Evolutionary conservation across 2,329 filamentous ascomycete genomes (phyloP).

Genomic region (Coniochaeta pulveracea): DNA sequence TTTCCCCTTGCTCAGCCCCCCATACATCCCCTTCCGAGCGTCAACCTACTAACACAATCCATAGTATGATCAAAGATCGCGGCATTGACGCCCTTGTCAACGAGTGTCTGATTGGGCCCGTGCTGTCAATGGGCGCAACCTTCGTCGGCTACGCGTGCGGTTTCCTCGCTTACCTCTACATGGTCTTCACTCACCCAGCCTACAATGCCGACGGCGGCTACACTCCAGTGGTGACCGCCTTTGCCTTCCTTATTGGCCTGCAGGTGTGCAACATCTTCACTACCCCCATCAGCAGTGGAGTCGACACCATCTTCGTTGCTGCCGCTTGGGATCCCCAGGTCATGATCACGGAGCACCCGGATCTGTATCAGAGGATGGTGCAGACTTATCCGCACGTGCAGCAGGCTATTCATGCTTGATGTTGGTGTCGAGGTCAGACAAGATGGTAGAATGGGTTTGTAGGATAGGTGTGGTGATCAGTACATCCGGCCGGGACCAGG

Average conservation of each 20-base stretch:
- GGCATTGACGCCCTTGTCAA: slow-evolving; percentile 86
- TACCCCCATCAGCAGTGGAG: slow-evolving; percentile 76
- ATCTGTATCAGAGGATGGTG: slow-evolving; percentile 71
- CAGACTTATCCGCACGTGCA: slow-evolving; percentile 76
- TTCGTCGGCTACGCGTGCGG: slow-evolving; percentile 79
- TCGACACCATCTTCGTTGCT: slow-evolving; percentile 86
- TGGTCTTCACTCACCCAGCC: slow-evolving; percentile 66
- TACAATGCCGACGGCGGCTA: slow-evolving; percentile 62
- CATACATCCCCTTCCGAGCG: background rate
- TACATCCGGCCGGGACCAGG: no score
- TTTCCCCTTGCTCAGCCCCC: slow-evolving; percentile 11
- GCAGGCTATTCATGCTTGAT: slow-evolving; percentile 57
- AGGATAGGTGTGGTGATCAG: no score
- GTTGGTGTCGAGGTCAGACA: no score
- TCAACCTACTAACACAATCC: slow-evolving; percentile 5
- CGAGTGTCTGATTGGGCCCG: slow-evolving; percentile 70
- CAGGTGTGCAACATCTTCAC: slow-evolving; percentile 87
- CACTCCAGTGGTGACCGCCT: slow-evolving; percentile 70
- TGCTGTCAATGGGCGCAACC: slow-evolving; percentile 64
- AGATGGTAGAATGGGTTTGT: no score
- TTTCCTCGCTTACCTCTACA: slow-evolving; percentile 76
- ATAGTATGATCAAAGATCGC: slow-evolving; percentile 73
- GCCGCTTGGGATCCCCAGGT: slow-evolving; percentile 59
- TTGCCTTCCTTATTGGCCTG: slow-evolving; percentile 79
- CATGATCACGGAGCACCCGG: slow-evolving; percentile 68